Conservation (phyloP, 2,329 filamentous ascomycete species). For the Hymenoscyphus fraxineus region DNA sequence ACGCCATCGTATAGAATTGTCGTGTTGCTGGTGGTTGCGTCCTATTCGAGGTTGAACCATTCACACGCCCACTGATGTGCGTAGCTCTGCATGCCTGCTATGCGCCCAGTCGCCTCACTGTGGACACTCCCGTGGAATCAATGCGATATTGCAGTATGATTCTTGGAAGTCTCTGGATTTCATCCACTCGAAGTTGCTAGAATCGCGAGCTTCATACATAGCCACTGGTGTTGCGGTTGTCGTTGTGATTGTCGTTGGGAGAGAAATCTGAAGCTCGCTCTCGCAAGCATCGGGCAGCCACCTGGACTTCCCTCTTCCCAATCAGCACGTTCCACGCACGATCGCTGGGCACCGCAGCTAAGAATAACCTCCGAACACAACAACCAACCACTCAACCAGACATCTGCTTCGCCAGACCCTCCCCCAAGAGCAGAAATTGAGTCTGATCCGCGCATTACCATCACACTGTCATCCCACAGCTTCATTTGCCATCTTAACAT, state of each 20-base stretch:
- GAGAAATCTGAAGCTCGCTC: not conserved
- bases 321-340: not conserved
- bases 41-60: constrained; percentile 1
- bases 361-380: constrained; percentile 1
- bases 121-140: not conserved
- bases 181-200: not conserved
- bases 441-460: constrained; percentile 14
- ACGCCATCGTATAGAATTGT: not conserved
- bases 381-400: constrained; percentile 7
- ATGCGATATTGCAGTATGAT: not conserved
- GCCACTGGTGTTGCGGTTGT: too few species aligned
- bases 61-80: not conserved
- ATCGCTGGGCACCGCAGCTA: not conserved
- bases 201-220: too few species aligned
- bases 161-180: not conserved
- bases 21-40: not conserved
- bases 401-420: constrained; percentile 2
- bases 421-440: constrained; percentile 13
- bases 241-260: not conserved
- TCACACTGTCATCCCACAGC: constrained; percentile 18
- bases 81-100: not conserved
- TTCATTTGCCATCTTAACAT: constrained; percentile 15
- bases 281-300: not conserved
- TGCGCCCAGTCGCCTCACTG: not conserved
- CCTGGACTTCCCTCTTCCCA: not conserved